Evolutionary conservation across 208 protist genomes (phyloP).

Genomic region (Polymyxa betae): DNA sequence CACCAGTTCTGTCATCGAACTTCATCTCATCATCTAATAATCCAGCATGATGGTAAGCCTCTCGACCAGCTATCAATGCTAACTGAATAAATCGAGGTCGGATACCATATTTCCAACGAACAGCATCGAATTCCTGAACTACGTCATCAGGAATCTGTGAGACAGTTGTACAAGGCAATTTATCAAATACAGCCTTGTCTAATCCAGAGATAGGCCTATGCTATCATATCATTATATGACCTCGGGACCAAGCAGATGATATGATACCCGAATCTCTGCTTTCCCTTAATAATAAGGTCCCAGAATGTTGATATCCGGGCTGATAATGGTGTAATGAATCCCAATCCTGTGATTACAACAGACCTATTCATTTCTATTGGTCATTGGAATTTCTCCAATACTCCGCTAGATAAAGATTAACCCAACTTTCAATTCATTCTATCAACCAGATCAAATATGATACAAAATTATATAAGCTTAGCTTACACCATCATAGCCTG

Average conservation of each 20-base stretch:
- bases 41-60: not conserved
- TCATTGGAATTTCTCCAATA: too few relatives aligned
- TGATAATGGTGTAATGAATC: not conserved
- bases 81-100: not conserved
- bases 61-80: not conserved
- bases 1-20: slow-evolving; percentile 62
- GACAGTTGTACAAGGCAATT: not conserved
- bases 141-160: not conserved
- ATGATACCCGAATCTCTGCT: slow-evolving; percentile 30
- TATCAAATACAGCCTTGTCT: not conserved
- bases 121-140: not conserved
- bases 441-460: too few relatives aligned
- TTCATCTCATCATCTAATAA: not conserved
- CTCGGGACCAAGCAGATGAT: not conserved
- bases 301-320: not conserved
- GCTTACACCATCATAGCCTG: too few relatives aligned
- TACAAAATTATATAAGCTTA: too few relatives aligned
- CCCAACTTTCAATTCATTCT: too few relatives aligned
- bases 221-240: not conserved
- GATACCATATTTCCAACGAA: not conserved
- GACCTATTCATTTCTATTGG: not conserved
- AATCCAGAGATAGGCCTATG: not conserved
- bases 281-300: slow-evolving; percentile 53
- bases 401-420: too few relatives aligned
- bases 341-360: not conserved